Evolutionary conservation across 2,329 filamentous ascomycete species (phyloP), one percentile per base, ranked within the genome.

Genomic region (Xylaria sp.): DNA sequence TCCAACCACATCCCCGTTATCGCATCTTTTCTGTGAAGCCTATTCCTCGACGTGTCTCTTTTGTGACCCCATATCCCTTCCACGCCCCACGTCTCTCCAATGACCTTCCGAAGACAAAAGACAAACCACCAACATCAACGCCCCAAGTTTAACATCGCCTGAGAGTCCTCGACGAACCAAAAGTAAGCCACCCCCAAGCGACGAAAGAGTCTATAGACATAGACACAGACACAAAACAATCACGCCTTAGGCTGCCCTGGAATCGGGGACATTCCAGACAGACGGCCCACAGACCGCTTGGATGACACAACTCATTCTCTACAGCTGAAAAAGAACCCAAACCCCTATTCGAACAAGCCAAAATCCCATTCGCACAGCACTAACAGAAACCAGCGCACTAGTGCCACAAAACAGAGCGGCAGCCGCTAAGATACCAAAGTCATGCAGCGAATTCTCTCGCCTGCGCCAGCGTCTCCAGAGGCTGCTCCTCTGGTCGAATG

Each of bases 401-500:
- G 60, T 64, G 10, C 71, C 47, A 27, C 71, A 73, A n/a, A 74
- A 74, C 37, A 67, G 8, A 0, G 63, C 69, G 5, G 75, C 75
- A 12, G 69, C 70, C 2, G 66, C 44, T 29, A 78, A 74, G 2
- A 75, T 64, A 1, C 32, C 67, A 0, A 74, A 54, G 27, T 78
- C 75, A 27, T 48, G 47, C 71, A 72, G 74, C 40, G 73, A 75
- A 61, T 69, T 75, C 65, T 71, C 53, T 23, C 72, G 68, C 59
- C 40, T 65, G 23, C 69, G 60, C 48, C 69, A 65, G 18, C 77
- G 70, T 50, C 25, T 69, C 75, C 75, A 75, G 6, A 77, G 63
- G 5, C 69, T 71, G 59, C 75, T 76, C 16, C 68, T 58, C 58
- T 63, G 62, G 37, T 78, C 73, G 50, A 78, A 76, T 5, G 72